These are phyloP conservation scores for Hypoxylon sp. DNA, from an alignment of 2,329 filamentous ascomycete genomes.

Conservation along the genomic window DNA sequence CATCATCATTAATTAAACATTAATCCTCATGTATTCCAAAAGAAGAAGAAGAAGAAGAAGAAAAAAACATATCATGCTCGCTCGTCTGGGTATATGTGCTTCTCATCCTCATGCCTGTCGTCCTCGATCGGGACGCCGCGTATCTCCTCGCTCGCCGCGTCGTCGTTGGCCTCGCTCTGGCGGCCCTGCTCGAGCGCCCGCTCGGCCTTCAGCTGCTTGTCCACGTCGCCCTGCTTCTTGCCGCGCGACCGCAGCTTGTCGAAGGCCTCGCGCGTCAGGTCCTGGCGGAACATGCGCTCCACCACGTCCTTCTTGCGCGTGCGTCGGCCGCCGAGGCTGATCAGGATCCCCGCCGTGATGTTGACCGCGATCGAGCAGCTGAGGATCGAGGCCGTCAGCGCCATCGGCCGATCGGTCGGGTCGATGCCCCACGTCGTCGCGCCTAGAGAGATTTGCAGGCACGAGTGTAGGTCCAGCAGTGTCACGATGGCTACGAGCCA, in stretches of 20 bases:
- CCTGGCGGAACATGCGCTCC: conserved; percentile 78
- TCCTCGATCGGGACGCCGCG: conserved; percentile 21
- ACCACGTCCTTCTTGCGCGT: conserved; percentile 88
- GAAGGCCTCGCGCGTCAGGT: conserved; percentile 68
- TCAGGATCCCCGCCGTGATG: conserved; percentile 77
- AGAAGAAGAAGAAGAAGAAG: too few species aligned
- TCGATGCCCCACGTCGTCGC: conserved; percentile 81
- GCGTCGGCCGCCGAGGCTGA: conserved; percentile 76
- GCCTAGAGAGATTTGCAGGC: conserved; percentile 82
- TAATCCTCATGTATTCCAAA: conserved; percentile 8
- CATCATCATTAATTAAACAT: too few species aligned
- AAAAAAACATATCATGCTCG: neutral
- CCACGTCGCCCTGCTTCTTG: conserved; percentile 49
- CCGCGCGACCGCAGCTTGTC: conserved; percentile 58
- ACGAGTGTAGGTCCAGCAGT: conserved; percentile 79
- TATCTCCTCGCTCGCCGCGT: conserved; percentile 26
- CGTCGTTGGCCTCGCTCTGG: conserved; percentile 41
- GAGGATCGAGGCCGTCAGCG: conserved; percentile 82
- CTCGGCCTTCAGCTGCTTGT: conserved; percentile 42
- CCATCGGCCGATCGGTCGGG: conserved; percentile 73
- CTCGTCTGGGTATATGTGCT: conserved; percentile 12
- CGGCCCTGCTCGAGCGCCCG: conserved; percentile 39
- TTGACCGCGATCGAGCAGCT: conserved; percentile 81
- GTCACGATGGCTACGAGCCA: conserved; percentile 81
- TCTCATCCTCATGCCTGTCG: conserved; percentile 3